Evolutionary conservation across 345 rosid genomes (phyloP).

Genomic region (Acer yangbiense): DNA sequence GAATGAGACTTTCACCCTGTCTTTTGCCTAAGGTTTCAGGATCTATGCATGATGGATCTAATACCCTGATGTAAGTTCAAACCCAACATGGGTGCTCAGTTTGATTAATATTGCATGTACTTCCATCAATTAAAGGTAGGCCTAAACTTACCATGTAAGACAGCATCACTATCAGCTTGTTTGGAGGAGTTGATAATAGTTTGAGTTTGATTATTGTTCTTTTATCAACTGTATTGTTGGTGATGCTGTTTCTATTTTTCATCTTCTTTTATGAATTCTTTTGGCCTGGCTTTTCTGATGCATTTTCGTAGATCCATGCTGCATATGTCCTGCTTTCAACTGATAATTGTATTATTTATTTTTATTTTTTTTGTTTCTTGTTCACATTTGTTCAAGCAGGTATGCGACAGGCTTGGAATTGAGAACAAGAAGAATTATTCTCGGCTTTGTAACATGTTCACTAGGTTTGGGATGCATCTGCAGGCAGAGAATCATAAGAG

Average conservation of each 20-base stretch:
- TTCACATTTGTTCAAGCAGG: conserved; percentile 47
- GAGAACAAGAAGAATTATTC: conserved; percentile 76
- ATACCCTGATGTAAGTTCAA: background rate
- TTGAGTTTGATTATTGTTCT: background rate
- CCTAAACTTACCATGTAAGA: background rate
- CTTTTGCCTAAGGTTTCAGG: background rate
- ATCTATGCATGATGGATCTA: background rate
- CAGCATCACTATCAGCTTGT: background rate
- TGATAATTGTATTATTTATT: background rate
- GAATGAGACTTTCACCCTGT: background rate
- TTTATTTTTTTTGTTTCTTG: background rate
- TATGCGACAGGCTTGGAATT: conserved; percentile 78
- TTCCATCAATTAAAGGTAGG: background rate
- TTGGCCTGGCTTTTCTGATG: background rate
- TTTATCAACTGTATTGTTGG: background rate
- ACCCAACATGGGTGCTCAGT: background rate
- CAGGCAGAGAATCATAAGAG: conserved; percentile 71
- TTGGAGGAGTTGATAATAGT: background rate
- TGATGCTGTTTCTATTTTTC: background rate
- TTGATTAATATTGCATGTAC: background rate
- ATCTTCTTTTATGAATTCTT: background rate
- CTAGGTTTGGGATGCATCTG: conserved; percentile 72
- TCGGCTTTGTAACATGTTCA: conserved; percentile 63
- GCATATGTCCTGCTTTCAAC: background rate
- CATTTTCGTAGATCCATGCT: conserved; percentile 4